Evolutionary conservation across 106 monocot species (phyloP).

Genomic region (Vanilla planifolia): DNA sequence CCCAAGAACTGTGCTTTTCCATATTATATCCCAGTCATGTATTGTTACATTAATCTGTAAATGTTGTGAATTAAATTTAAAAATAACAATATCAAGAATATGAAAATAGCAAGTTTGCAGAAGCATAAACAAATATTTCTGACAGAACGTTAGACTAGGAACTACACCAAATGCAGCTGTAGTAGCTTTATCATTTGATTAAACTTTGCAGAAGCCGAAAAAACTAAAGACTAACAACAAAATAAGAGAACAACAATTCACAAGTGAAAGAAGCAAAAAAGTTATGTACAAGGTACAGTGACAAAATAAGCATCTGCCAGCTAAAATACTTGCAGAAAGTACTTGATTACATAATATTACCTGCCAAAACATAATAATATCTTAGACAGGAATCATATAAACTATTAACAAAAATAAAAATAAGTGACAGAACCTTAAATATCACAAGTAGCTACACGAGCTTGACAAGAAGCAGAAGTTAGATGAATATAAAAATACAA

Average conservation of each 20-base stretch:
- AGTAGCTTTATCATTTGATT: too few species aligned
- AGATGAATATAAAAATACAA: too few species aligned
- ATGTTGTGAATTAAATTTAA: constrained; percentile 10
- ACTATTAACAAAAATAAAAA: too few species aligned
- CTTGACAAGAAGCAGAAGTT: too few species aligned
- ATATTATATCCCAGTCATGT: constrained; percentile 99
- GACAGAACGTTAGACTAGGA: neutral
- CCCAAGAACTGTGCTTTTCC: constrained; percentile 96
- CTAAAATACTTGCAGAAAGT: too few species aligned
- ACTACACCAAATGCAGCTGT: neutral
- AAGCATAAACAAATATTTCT: neutral
- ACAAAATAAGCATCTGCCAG: too few species aligned
- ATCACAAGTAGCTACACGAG: too few species aligned
- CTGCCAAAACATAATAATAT: too few species aligned
- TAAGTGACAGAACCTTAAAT: too few species aligned
- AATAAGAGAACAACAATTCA: neutral
- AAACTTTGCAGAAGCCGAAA: neutral
- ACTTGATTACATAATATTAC: too few species aligned
- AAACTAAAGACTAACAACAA: neutral
- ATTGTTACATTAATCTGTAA: constrained; percentile 87
- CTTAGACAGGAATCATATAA: too few species aligned
- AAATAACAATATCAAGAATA: neutral
- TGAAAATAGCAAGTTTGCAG: neutral
- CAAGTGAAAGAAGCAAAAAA: neutral
- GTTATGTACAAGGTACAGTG: too few species aligned